Evolutionary conservation across 179 eudicot species (phyloP), one percentile per base, ranked within the genome.

Genomic region (Vitellaria paradoxa): DNA sequence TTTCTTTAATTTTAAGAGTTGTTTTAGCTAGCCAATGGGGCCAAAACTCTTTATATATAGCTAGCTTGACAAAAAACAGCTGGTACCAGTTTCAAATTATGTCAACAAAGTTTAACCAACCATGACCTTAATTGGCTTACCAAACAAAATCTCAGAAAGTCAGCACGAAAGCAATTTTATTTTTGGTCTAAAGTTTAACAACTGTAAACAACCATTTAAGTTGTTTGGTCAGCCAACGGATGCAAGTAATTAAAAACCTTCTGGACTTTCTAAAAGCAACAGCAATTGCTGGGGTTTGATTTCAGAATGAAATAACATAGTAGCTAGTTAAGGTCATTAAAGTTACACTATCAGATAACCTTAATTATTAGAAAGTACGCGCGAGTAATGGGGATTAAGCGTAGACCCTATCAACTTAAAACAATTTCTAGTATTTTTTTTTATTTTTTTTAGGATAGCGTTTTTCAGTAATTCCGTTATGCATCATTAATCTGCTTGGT

Each of bases 81-180:
- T 24, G 40, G 26, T 37, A 11, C 24, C 78, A 47, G 49, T 57
- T 78, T 73, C 60, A 73, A 42, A 62, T 68, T 52, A 69, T 78
- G 76, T 82, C 84, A 78, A 82, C 61, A 78, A 64, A 75, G 45
- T 74, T 45, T 69, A 68, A 74, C 82, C 59, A 78, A 78, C 81
- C 61, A 66, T 59, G 75, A 78, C 81, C 77, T 45, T 68, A 50
- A 12, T 50, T 49, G 24, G 42, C 73, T 75, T 80, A 61, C 78
- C 85, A 47, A 78, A 78, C 60, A 73, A 66, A 69, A 40, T 63
- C 63, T 56, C 55, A 5, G 26, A 69, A 82, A 82, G 81, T 78
- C 79, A 78, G 75, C 78, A 66, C 14, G 14, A 11, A 20, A 55
- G 55, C 30, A 2, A 64, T 5, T 3, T 18, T 45, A 20, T 67